A percentile compares a stretch with the other conserved stretches of the same genome.
phyloP scores from a whole-genome alignment of 2,329 filamentous ascomycete genomes.

The Chrysosporium queenslandicum region DNA sequence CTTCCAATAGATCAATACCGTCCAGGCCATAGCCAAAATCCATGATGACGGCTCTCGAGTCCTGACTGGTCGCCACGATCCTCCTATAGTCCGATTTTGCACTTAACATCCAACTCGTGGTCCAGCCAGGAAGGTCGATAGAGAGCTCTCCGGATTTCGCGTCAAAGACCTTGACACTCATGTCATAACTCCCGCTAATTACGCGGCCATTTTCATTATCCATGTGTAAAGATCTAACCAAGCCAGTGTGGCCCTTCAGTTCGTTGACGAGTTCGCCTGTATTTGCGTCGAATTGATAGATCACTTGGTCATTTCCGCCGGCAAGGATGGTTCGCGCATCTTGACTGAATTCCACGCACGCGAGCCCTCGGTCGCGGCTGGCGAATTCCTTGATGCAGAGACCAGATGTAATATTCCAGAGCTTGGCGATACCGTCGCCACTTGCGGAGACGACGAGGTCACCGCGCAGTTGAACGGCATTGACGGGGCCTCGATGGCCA shows the following conservation, averaged over 20 bases:
- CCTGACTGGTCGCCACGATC: constrained; percentile 90
- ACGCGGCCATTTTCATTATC: constrained; percentile 78
- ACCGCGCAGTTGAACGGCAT: constrained; percentile 88
- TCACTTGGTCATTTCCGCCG: constrained; percentile 88
- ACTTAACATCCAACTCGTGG: constrained; percentile 89
- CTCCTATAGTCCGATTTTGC: constrained; percentile 93
- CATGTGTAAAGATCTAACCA: constrained; percentile 84
- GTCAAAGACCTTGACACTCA: constrained; percentile 90
- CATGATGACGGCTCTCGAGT: constrained; percentile 82
- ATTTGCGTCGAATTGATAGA: constrained; percentile 91
- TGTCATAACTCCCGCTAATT: constrained; percentile 87
- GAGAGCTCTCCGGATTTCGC: constrained; percentile 68
- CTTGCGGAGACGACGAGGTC: constrained; percentile 89
- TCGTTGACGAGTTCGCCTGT: constrained; percentile 74
- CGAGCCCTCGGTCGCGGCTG: constrained; percentile 84
- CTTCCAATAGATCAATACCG: constrained; percentile 44
- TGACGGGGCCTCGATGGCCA: constrained; percentile 85
- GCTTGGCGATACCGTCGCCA: constrained; percentile 82
- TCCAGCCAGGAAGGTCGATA: constrained; percentile 86
- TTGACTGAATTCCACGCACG: constrained; percentile 91
- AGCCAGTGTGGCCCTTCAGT: constrained; percentile 69
- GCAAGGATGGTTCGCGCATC: constrained; percentile 89
- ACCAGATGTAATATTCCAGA: constrained; percentile 90
- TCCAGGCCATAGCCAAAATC: constrained; percentile 61
- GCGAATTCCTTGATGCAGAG: constrained; percentile 81